Evolutionary conservation across 2,329 filamentous ascomycete species (phyloP).

Genomic region (Tolypocladium cylindrosporum): DNA sequence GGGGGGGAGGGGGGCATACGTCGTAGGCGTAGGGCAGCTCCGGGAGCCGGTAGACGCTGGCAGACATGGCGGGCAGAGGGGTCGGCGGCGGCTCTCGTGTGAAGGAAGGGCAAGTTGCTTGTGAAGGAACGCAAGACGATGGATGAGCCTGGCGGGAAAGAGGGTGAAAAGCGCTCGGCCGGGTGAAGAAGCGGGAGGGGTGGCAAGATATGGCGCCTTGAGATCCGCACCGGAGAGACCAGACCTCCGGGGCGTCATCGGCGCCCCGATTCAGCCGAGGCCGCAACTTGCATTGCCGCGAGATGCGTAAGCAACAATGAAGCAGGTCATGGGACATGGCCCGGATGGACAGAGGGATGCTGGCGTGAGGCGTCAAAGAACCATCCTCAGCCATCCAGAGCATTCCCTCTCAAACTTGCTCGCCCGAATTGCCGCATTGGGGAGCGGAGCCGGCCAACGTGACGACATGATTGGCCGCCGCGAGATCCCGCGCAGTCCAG

Average conservation of each 20-base stretch:
- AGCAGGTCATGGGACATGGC: background rate
- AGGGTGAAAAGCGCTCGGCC: background rate
- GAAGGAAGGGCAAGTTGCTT: no score
- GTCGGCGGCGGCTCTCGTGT: background rate
- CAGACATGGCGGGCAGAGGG: slow-evolving; percentile 20
- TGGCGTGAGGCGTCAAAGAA: background rate
- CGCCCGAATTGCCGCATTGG: slow-evolving; percentile 16
- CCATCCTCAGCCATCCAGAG: slow-evolving; percentile 6
- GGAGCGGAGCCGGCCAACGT: slow-evolving; percentile 9
- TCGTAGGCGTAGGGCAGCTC: slow-evolving; percentile 59
- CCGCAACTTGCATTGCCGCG: background rate
- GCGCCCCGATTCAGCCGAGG: background rate
- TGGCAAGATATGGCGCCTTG: background rate
- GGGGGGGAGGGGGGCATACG: slow-evolving; percentile 34
- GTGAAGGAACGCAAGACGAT: background rate
- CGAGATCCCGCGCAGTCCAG: background rate
- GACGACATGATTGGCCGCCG: slow-evolving; percentile 17
- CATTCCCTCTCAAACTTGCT: slow-evolving; percentile 26
- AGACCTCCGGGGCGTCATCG: background rate
- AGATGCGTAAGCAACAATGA: background rate
- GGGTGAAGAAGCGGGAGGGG: background rate
- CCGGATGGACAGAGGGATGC: background rate
- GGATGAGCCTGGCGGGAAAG: background rate
- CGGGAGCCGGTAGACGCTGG: slow-evolving; percentile 47
- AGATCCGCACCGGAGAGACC: background rate